Evolutionary conservation across 805 yeast species (phyloP).

Genomic region (Wickerhamomyces rabaulensis): DNA sequence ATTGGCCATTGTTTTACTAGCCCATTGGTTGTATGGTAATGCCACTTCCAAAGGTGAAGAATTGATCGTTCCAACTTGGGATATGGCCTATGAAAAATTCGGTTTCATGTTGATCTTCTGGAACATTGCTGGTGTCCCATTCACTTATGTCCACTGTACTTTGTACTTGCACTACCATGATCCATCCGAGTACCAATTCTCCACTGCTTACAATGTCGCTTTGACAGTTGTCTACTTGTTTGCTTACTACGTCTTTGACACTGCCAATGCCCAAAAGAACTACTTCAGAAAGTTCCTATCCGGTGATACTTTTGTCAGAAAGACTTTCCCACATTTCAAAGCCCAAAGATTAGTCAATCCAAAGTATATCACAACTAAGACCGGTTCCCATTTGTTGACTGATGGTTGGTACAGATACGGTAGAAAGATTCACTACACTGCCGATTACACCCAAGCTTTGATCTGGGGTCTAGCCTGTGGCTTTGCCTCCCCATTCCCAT

Average conservation of each 20-base stretch:
- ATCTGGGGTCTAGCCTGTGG: slow-evolving; percentile 95
- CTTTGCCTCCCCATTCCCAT: slow-evolving; percentile 80
- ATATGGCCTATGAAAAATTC: slow-evolving; percentile 97
- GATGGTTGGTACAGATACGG: slow-evolving; percentile 96
- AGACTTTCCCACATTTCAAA: slow-evolving; percentile 91
- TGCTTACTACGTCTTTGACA: slow-evolving; percentile 91
- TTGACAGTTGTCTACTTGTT: slow-evolving; percentile 52
- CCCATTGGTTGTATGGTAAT: slow-evolving; percentile 92
- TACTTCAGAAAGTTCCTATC: slow-evolving; percentile 78
- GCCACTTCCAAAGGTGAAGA: slow-evolving; percentile 98
- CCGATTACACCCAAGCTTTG: slow-evolving; percentile 82
- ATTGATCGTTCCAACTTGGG: slow-evolving; percentile 97
- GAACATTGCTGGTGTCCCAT: slow-evolving; percentile 99
- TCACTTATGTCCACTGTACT: slow-evolving; percentile 93
- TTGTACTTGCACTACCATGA: slow-evolving; percentile 77
- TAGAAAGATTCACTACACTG: slow-evolving; percentile 92
- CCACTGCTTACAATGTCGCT: slow-evolving; percentile 50
- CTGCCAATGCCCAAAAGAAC: slow-evolving; percentile 93
- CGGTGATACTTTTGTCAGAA: slow-evolving; percentile 74
- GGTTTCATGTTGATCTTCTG: slow-evolving; percentile 99
- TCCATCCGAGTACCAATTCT: slow-evolving; percentile 78
- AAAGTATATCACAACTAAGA: slow-evolving; percentile 73
- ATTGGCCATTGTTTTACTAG: slow-evolving; percentile 65
- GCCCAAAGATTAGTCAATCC: slow-evolving; percentile 80
- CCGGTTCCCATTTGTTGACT: slow-evolving; percentile 78